Conservation (phyloP, 2,329 filamentous ascomycete genomes). For the Cercospora brassicicola region DNA sequence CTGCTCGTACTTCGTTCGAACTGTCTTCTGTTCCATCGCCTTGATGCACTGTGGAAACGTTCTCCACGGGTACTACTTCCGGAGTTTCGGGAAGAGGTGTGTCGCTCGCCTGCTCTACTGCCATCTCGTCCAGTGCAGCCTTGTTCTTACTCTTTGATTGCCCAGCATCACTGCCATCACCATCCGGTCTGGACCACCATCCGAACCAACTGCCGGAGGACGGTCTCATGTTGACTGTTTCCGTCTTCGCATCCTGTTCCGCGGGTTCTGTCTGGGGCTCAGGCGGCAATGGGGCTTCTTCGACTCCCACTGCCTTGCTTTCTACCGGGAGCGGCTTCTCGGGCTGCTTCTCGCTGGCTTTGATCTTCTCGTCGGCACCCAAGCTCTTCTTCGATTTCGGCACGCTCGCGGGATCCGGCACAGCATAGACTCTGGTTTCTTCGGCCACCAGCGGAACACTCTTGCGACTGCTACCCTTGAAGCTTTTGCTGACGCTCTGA, state of each 20-base stretch:
- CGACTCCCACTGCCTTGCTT: slow-evolving; percentile 26
- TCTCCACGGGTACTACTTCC: slow-evolving; percentile 17
- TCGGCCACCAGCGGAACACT: slow-evolving; percentile 47
- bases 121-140: slow-evolving; percentile 29
- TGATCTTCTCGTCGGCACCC: slow-evolving; percentile 27
- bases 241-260: slow-evolving; percentile 27
- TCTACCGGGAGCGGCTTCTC: slow-evolving; percentile 17
- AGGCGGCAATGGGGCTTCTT: slow-evolving; percentile 48
- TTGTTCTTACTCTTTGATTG: slow-evolving; percentile 34
- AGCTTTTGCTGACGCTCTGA: slow-evolving; percentile 42
- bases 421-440: slow-evolving; percentile 50
- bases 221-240: slow-evolving; percentile 27
- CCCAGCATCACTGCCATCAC: slow-evolving; percentile 43
- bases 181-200: slow-evolving; percentile 55
- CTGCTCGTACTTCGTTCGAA: slow-evolving; percentile 20
- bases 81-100: slow-evolving; percentile 45
- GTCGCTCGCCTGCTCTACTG: slow-evolving; percentile 41
- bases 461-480: slow-evolving; percentile 48
- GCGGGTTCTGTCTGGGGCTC: slow-evolving; percentile 44
- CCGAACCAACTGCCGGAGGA: slow-evolving; percentile 45
- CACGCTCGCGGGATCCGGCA: slow-evolving; percentile 35
- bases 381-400: slow-evolving; percentile 29
- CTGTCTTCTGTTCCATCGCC: slow-evolving; percentile 9
- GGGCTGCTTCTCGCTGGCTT: slow-evolving; percentile 19
- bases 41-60: slow-evolving; percentile 1